These are phyloP conservation scores for Pythium pyrilobum DNA, from an alignment of 352 stramenopile genomes.

Conservation along the genomic window DNA sequence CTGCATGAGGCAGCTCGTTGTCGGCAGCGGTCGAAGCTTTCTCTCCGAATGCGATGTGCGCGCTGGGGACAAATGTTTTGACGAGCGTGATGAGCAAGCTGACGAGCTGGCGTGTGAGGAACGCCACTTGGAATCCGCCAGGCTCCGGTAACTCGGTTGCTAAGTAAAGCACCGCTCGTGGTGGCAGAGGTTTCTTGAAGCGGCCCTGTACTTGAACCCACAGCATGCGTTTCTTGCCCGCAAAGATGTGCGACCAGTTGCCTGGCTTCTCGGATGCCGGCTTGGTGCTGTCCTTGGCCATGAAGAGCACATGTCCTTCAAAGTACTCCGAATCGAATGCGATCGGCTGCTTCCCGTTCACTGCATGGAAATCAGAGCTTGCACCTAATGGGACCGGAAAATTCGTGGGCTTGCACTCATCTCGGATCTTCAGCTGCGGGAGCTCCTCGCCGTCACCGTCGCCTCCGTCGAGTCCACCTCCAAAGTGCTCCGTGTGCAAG, in stretches of 20 bases:
- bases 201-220: conserved; percentile 58
- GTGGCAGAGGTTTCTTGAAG: conserved; percentile 39
- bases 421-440: conserved; percentile 26
- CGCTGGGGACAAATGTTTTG: conserved; percentile 28
- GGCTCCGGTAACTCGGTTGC: conserved; percentile 36
- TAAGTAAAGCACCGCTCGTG: conserved; percentile 33
- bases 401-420: conserved; percentile 17
- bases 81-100: conserved; percentile 30
- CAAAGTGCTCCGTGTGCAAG: conserved; percentile 5
- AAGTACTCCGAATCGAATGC: conserved; percentile 47
- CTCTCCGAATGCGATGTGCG: conserved; percentile 36
- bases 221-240: conserved; percentile 28
- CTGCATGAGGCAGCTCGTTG: conserved; percentile 34
- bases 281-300: conserved; percentile 23
- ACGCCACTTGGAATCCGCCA: conserved; percentile 21
- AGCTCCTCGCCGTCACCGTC: conserved; percentile 13
- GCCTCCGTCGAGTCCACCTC: neutral
- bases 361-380: neutral
- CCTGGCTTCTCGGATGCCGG: neutral
- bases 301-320: conserved; percentile 28
- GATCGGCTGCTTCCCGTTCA: conserved; percentile 35
- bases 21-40: neutral
- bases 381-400: neutral
- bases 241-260: conserved; percentile 34
- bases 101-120: conserved; percentile 32